These are phyloP conservation scores for Pleurotus salmoneostramineus DNA, from an alignment of 768 basidiomycete species.

Conservation along the genomic window DNA sequence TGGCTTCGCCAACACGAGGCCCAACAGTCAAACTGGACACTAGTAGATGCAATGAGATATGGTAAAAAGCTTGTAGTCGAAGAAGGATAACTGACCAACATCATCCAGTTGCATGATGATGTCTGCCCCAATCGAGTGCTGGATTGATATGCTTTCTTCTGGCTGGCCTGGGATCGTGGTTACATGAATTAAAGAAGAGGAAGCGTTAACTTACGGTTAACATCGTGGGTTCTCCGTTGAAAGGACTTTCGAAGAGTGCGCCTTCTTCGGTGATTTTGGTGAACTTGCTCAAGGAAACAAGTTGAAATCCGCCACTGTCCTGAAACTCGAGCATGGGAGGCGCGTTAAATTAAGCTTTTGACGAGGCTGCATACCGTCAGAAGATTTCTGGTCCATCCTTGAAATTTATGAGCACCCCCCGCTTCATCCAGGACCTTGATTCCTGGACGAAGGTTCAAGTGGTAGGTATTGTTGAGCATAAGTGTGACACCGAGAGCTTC, in stretches of 20 bases:
- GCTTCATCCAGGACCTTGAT: conserved; percentile 65
- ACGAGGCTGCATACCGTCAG: conserved; percentile 55
- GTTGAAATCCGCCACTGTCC: conserved; percentile 91
- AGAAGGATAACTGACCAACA: conserved; percentile 60
- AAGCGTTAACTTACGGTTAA: conserved; percentile 58
- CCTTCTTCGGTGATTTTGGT: conserved; percentile 87
- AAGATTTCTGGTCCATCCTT: conserved; percentile 84
- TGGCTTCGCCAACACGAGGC: conserved; percentile 81
- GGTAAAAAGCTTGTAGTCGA: too few species aligned
- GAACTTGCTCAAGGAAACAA: conserved; percentile 82
- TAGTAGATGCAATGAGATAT: conserved; percentile 19
- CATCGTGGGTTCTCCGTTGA: conserved; percentile 86
- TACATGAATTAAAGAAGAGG: conserved; percentile 2
- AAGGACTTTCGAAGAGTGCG: conserved; percentile 80
- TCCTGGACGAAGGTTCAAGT: conserved; percentile 84
- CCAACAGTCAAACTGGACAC: conserved; percentile 81
- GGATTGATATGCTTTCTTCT: conserved; percentile 87
- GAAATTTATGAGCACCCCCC: conserved; percentile 87
- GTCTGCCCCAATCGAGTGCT: conserved; percentile 88
- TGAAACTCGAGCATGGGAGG: conserved; percentile 21
- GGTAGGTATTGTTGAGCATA: conserved; percentile 89
- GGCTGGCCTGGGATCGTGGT: conserved; percentile 42
- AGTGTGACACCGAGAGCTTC: conserved; percentile 79
- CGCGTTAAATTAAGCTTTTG: not conserved
- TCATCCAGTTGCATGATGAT: conserved; percentile 96